A percentile compares a stretch with the other conserved stretches of the same genome.
Evolutionary conservation across 345 rosid species (phyloP).

Genomic region (Schrenkiella parvula): DNA sequence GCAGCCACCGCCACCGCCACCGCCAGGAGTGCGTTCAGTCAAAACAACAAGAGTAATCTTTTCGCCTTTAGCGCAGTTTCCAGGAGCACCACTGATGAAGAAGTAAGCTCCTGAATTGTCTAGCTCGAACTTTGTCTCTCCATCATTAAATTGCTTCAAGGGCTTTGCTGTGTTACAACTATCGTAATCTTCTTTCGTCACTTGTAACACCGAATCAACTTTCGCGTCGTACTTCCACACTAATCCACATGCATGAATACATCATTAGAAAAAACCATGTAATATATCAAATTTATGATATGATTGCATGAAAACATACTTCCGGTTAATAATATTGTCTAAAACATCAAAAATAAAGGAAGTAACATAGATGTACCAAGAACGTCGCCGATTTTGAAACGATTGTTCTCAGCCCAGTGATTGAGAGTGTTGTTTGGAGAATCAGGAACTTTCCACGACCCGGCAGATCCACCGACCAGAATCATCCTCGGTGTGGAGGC

Average conservation of each 20-base stretch:
- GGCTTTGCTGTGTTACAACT: constrained; percentile 46
- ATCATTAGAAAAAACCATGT: background rate
- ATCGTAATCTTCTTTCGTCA: constrained; percentile 40
- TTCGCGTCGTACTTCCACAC: constrained; percentile 45
- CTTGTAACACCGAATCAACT: constrained; percentile 53
- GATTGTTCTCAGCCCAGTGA: constrained; percentile 38
- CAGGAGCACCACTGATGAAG: constrained; percentile 61
- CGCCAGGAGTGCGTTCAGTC: constrained; percentile 31
- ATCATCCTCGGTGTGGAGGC: constrained; percentile 26
- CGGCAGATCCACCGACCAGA: constrained; percentile 50
- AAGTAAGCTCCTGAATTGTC: constrained; percentile 42
- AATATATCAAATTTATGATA: background rate
- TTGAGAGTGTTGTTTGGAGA: constrained; percentile 37
- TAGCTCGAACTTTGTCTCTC: constrained; percentile 41
- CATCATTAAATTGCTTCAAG: constrained; percentile 37
- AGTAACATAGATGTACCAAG: constrained; percentile 32
- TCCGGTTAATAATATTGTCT: background rate
- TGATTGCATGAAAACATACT: background rate
- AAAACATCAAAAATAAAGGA: background rate
- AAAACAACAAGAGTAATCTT: constrained; percentile 46
- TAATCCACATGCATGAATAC: constrained; percentile 25
- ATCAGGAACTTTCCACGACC: constrained; percentile 55
- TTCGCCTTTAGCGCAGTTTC: constrained; percentile 46
- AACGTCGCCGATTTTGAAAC: constrained; percentile 46
- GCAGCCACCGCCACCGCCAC: background rate